phyloP scores from a whole-genome alignment of 176 grass and related monocot species.

The Rhipidocladum racemiflorum region DNA sequence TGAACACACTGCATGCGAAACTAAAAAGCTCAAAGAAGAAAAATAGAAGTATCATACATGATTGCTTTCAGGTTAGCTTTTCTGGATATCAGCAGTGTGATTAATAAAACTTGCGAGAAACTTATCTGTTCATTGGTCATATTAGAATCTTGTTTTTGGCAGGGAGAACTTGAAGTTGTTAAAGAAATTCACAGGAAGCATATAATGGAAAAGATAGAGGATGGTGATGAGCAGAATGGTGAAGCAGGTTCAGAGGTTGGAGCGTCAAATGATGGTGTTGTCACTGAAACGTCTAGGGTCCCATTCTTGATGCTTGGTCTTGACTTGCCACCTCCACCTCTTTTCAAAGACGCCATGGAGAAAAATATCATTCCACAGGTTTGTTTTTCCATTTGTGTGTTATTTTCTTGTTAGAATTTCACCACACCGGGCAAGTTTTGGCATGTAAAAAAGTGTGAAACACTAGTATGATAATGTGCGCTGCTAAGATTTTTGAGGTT shows the following conservation, averaged over 20 bases:
- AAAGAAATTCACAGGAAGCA: slow-evolving; percentile 71
- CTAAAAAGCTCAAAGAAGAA: slow-evolving; percentile 78
- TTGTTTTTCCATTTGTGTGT: slow-evolving; percentile 16
- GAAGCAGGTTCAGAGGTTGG: slow-evolving; percentile 38
- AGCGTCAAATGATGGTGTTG: slow-evolving; percentile 38
- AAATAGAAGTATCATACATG: slow-evolving; percentile 87
- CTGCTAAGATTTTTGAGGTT: not conserved
- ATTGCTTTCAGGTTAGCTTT: slow-evolving; percentile 89
- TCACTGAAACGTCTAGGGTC: slow-evolving; percentile 77
- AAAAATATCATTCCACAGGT: slow-evolving; percentile 99
- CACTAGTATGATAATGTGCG: not conserved
- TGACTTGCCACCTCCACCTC: slow-evolving; percentile 91
- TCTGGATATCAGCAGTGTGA: not conserved
- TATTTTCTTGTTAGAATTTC: not conserved
- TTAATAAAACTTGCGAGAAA: not conserved
- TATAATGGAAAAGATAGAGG: slow-evolving; percentile 59
- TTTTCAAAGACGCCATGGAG: slow-evolving; percentile 99
- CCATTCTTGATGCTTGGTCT: slow-evolving; percentile 94
- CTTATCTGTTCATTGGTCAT: slow-evolving; percentile 1
- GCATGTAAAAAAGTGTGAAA: not conserved
- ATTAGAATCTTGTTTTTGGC: slow-evolving; percentile 20
- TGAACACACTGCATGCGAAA: slow-evolving; percentile 82
- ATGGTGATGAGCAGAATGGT: slow-evolving; percentile 51
- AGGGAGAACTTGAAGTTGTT: slow-evolving; percentile 97
- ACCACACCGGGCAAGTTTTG: not conserved